Base-by-base conservation (phyloP, 2,329 filamentous ascomycete genomes). In the Sphaerulina vaccinii region DNA sequence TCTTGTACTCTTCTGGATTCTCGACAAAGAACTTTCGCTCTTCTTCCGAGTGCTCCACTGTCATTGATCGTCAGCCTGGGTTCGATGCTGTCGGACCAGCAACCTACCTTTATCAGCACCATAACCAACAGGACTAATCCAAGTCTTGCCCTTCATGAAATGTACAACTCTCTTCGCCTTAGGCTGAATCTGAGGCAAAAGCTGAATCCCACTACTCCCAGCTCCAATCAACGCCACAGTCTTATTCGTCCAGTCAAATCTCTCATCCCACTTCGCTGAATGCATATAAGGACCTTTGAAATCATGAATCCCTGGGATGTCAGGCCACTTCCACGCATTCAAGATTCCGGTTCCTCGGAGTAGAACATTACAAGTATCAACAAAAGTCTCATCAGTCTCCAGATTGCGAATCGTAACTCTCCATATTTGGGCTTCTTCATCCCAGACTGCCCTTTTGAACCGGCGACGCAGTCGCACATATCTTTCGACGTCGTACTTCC, bases 101-200 rank as follows among this genome's bases (percentile, higher is more conserved):
- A 32, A n/a, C 44, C 18, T 40, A 7, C 42, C 24, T 0, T 83
- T 80, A 46, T 46, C 29, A 35, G 42, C 27, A 29, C 27, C 27
- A 29, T 29, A 29, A 29, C 27, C 27, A 3, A 39, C 36, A 16
- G 36, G 36, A 3, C 24, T 35, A 0, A 47, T 22, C 44, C 44
- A 47, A 19, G 29, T 47, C 1, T 27, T 27, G 11, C 35, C 44
- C 13, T 32, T 27, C 19, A 47, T 47, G 21, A 47, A 85, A 80
- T 55, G 86, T 81, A 0, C 81, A 2, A 57, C 65, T 49, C 38
- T 36, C 23, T 43, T 47, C 15, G 38, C 42, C 50, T 54, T 63
- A 16, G 71, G 71, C 48, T 81, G 79, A 1, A 83, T 59, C 36
- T 79, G 79, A 0, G 79, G 63, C 1, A 62, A 52, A 22, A 65